These are phyloP conservation scores for Sugiyamaella neomexicana DNA, from an alignment of 1,139 yeast genomes.

Conservation along the genomic window DNA sequence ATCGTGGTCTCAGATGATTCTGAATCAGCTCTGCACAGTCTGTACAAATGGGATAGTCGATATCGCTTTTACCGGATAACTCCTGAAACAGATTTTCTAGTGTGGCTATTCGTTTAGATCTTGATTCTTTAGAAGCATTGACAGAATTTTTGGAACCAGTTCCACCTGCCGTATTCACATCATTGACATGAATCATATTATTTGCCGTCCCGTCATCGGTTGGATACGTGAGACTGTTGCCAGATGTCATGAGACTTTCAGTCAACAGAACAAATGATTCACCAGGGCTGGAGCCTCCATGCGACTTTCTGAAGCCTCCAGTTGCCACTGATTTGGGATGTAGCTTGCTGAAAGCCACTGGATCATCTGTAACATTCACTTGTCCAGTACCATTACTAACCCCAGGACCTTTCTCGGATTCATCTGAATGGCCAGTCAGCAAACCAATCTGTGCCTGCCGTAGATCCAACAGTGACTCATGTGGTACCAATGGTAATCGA, in stretches of 20 bases:
- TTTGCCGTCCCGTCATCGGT: conserved; percentile 1
- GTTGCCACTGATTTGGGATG: not conserved
- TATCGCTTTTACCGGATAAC: conserved; percentile 65
- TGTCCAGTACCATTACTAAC: conserved; percentile 17
- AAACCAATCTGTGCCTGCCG: conserved; percentile 55
- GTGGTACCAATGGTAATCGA: conserved; percentile 56
- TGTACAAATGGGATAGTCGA: conserved; percentile 85
- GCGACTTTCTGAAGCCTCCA: not conserved
- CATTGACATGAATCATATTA: not conserved
- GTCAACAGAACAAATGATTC: conserved; percentile 48
- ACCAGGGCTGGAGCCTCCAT: conserved; percentile 29
- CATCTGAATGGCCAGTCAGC: conserved; percentile 33
- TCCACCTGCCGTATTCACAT: not conserved
- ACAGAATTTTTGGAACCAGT: too few relatives aligned
- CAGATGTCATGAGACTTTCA: conserved; percentile 36
- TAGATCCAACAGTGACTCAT: conserved; percentile 53
- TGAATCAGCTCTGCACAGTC: conserved; percentile 76
- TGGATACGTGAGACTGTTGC: conserved; percentile 7
- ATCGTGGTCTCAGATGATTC: conserved; percentile 66
- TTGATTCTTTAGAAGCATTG: conserved; percentile 30
- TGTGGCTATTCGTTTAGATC: conserved; percentile 48
- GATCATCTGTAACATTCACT: not conserved
- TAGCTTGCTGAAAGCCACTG: conserved; percentile 6
- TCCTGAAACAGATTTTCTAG: conserved; percentile 66
- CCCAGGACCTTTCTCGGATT: conserved; percentile 29